phyloP scores from a whole-genome alignment of 495 filamentous ascomycete species.

The Hypomontagnella submonticulosa region DNA sequence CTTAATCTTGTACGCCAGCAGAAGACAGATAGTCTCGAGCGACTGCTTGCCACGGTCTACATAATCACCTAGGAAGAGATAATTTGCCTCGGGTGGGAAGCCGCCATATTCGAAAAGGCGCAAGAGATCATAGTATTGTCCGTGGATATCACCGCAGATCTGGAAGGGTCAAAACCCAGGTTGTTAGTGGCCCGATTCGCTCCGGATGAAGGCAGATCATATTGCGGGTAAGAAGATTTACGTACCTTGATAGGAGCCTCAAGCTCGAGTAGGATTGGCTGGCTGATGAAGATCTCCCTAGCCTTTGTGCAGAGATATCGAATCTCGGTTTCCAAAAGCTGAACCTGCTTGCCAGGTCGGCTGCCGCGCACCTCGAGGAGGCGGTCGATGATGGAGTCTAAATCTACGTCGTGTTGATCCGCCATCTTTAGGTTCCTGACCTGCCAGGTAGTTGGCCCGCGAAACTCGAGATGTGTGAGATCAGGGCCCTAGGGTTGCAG shows the following conservation, averaged over 20 bases:
- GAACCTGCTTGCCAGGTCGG: constrained; percentile 97
- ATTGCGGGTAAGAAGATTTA: constrained; percentile 27
- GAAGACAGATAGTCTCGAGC: constrained; percentile 97
- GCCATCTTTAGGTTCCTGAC: constrained; percentile 75
- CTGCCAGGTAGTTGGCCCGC: constrained; percentile 56
- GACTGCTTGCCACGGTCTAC: constrained; percentile 99
- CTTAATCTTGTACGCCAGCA: constrained; percentile 99
- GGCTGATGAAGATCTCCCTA: constrained; percentile 98
- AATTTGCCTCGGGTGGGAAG: constrained; percentile 98
- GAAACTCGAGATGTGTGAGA: constrained; percentile 42
- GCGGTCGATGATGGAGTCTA: constrained; percentile 99
- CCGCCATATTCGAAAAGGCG: constrained; percentile 98
- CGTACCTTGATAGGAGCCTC: constrained; percentile 98
- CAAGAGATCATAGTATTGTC: constrained; percentile 98
- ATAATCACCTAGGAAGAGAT: constrained; percentile 99
- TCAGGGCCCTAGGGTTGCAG: constrained; percentile 43
- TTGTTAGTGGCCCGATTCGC: constrained; percentile 7
- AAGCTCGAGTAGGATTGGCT: constrained; percentile 96
- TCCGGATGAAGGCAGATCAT: not conserved
- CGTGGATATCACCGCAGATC: constrained; percentile 99
- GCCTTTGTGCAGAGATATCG: constrained; percentile 98
- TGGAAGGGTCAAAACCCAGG: constrained; percentile 55
- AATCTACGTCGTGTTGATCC: constrained; percentile 95
- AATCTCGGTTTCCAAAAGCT: constrained; percentile 96
- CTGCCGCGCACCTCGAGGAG: constrained; percentile 97